These are phyloP conservation scores for Truncatella angustata DNA, from an alignment of 2,329 filamentous ascomycete genomes.

Conservation along the genomic window DNA sequence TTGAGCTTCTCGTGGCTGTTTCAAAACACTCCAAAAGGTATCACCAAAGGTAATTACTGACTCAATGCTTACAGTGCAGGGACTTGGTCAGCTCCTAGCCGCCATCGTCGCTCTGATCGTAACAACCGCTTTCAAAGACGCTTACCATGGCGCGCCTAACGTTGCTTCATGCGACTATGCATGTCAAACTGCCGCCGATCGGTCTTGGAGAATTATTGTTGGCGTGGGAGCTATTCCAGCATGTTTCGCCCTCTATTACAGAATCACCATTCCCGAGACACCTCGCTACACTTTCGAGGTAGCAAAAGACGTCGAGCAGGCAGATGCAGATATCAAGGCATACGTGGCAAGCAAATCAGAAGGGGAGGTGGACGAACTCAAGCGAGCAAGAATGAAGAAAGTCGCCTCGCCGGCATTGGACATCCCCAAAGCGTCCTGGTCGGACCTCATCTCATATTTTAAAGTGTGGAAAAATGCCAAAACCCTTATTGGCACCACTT, in stretches of 20 bases:
- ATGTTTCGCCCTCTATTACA: conserved; percentile 79
- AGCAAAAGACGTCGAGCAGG: conserved; percentile 71
- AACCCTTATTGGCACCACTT: conserved; percentile 71
- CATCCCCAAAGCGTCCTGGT: conserved; percentile 67
- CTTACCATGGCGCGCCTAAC: conserved; percentile 41
- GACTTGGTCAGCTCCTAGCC: conserved; percentile 72
- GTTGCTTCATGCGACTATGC: conserved; percentile 52
- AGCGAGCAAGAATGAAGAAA: conserved; percentile 53
- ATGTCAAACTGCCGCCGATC: conserved; percentile 71
- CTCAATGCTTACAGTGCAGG: too few species aligned
- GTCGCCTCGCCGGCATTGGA: conserved; percentile 51
- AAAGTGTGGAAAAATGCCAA: conserved; percentile 67
- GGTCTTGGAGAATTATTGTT: conserved; percentile 79
- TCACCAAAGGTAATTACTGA: too few species aligned
- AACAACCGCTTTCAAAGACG: conserved; percentile 59
- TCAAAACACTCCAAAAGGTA: too few species aligned
- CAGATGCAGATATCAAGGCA: conserved; percentile 67
- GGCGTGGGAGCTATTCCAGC: conserved; percentile 77
- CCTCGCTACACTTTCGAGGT: conserved; percentile 83
- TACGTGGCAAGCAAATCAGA: conserved; percentile 49
- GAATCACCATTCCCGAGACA: conserved; percentile 82
- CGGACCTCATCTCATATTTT: conserved; percentile 68
- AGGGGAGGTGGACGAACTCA: conserved; percentile 46
- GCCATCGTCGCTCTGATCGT: conserved; percentile 70
- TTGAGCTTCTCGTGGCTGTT: too few species aligned